These are phyloP conservation scores for Rhizophora apiculata DNA, from an alignment of 345 rosid genomes.

Conservation along the genomic window DNA sequence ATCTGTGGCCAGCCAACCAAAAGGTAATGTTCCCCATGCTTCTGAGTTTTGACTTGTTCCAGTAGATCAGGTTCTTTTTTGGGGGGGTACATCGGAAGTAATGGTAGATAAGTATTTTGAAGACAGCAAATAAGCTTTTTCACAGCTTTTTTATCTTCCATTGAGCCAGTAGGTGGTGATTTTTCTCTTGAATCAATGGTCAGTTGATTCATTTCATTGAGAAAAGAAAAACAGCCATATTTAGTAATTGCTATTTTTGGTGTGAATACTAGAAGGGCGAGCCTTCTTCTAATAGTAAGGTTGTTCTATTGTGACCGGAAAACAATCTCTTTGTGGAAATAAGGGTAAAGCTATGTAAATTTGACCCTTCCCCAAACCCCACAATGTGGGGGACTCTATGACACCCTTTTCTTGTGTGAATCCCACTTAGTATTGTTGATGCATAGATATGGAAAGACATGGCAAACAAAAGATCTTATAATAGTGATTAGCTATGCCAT, in stretches of 20 bases:
- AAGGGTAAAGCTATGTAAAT: no score
- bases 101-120: neutral
- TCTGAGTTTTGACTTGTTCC: neutral
- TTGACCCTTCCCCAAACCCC: no score
- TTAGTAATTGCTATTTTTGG: neutral
- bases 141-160: neutral
- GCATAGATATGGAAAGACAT: no score
- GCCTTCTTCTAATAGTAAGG: no score
- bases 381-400: no score
- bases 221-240: neutral
- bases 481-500: neutral
- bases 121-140: neutral
- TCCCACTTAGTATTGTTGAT: neutral
- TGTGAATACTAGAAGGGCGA: no score
- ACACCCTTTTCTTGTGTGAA: neutral
- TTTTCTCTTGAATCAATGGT: neutral
- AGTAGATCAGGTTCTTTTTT: neutral
- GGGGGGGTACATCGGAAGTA: no score
- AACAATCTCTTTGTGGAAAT: no score
- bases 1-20: conserved; percentile 81
- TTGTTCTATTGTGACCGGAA: no score
- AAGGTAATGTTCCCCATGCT: conserved; percentile 44
- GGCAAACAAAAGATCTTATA: neutral
- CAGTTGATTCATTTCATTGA: neutral
- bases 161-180: neutral